Evolutionary conservation across 192 early-diverging fungal species (phyloP), one percentile per base, ranked within the genome.

Genomic region (Coemansia sp.): DNA sequence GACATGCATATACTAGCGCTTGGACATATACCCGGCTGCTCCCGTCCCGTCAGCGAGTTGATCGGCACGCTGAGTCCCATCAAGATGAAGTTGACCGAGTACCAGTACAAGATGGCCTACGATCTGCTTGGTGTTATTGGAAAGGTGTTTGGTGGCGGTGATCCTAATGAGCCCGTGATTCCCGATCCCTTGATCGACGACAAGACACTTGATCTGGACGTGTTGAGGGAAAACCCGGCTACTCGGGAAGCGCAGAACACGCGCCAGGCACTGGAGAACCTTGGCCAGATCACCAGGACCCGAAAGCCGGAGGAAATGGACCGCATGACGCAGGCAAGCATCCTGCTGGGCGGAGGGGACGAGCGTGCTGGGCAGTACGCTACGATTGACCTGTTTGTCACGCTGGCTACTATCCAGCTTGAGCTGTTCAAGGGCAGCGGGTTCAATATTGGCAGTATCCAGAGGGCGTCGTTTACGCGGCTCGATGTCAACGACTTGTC

Each of bases 61-160:
- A 61, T 84, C 41, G 89, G 90, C 18, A 77, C 71, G 21, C 80
- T 95, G 45, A 89, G 90, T 5, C 91, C 91, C 49, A 86, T 96
- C 41, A 87, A 83, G 61, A 87, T 96, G 87, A 87, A 82, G 65
- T 63, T 96, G 40, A 94, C 91, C 4, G 87, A 88, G 66, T 85
- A 88, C 39, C 95, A 97, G 80, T 97, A 96, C 77, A 86, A 80
- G 51, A 92, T 92, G 58, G 80, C 93, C 7, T 85, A 94, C 7
- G 89, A 92, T 8, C 58, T 82, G 36, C 19, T 83, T 36, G 55
- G 64, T 13, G 69, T 78, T 26, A 78, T 83, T 21, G 69, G 65
- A 4, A 64, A 76, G 1, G 76, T 78, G 22, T 83, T 83, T 57
- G 80, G 76, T 42, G 51, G 41, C 36, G 26, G 21, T 12, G 76